Percentiles rank a stretch among this genome's conserved stretches.
phyloP scores from a whole-genome alignment of 2,329 filamentous ascomycete genomes.

The Aspergillus sp. region DNA sequence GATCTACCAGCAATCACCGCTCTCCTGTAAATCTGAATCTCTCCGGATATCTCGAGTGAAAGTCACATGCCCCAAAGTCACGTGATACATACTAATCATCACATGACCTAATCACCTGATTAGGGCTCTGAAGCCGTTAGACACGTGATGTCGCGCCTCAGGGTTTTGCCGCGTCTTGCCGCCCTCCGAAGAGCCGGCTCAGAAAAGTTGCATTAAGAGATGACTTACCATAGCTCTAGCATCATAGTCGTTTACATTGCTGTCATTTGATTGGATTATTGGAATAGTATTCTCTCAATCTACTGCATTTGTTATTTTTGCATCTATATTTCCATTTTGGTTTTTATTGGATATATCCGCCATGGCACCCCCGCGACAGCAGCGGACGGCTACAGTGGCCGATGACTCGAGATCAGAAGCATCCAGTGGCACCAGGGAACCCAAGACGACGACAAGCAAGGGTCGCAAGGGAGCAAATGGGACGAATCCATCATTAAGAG shows the following conservation, averaged over 20 bases:
- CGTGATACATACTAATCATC: no score
- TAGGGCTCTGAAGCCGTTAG: constrained; percentile 10
- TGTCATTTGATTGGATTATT: background rate
- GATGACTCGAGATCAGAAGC: constrained; percentile 45
- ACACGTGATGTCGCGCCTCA: constrained; percentile 17
- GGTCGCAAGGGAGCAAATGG: constrained; percentile 23
- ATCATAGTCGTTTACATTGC: background rate
- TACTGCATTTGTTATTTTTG: background rate
- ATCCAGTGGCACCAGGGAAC: constrained; percentile 38
- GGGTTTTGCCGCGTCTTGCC: constrained; percentile 27
- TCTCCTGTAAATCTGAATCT: no score
- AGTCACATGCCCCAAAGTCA: no score
- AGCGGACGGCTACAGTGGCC: constrained; percentile 31
- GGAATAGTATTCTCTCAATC: background rate
- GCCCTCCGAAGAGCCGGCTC: constrained; percentile 13
- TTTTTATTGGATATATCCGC: constrained; percentile 1
- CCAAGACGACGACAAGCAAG: constrained; percentile 24
- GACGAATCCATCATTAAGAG: constrained; percentile 9
- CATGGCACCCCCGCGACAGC: constrained; percentile 41
- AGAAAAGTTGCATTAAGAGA: constrained; percentile 13
- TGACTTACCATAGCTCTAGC: constrained; percentile 1
- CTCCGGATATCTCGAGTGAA: no score
- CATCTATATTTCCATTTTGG: background rate
- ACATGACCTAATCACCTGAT: background rate
- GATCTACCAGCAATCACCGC: no score